Base-by-base conservation (phyloP, 169 alveolate genomes). In the Plasmodium gaboni region DNA sequence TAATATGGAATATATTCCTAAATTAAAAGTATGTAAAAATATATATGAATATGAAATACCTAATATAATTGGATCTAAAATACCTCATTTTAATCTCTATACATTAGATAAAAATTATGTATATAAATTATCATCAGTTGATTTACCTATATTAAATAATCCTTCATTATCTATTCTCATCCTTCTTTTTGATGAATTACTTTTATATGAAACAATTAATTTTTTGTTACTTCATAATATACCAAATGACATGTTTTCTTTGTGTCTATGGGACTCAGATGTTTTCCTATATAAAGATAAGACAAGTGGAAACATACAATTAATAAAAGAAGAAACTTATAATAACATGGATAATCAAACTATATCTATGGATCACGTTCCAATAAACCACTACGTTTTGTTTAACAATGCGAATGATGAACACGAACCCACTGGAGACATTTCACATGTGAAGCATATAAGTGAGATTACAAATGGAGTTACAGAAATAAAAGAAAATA, bases 81-180 rank as follows among this genome's bases (percentile, higher is more conserved):
- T 86, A 4, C 92, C 92, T 3, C 92, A 86, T 60, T 86, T 86
- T 71, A 69, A 50, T 61, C 51, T 86, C n/a, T 86, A 86, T 19
- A 71, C 92, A 69, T 57, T 70, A 57, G 76, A 32, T 19, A 17
- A 32, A 38, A 86, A 86, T 59, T 1, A 13, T 70, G 51, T 86
- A 13, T 86, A 86, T 64, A 86, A 70, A 86, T 44, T 86, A 15
- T 86, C 92, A 12, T 70, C 92, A 12, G 65, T 86, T 51, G 92
- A 86, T 71, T 55, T 86, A 61, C 92, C 92, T 38, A 44, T 86
- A 61, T 53, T 69, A 26, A 86, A 86, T 60, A 86, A 86, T 26
- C 68, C 65, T 1, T 59, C 15, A 10, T 42, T 86, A 60, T 86
- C 92, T 15, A 13, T 64, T 46, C 28, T 86, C 61, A 38, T 86